Evolutionary conservation across 1,139 yeast species (phyloP).

Genomic region (Hyphopichia pseudoburtonii): DNA sequence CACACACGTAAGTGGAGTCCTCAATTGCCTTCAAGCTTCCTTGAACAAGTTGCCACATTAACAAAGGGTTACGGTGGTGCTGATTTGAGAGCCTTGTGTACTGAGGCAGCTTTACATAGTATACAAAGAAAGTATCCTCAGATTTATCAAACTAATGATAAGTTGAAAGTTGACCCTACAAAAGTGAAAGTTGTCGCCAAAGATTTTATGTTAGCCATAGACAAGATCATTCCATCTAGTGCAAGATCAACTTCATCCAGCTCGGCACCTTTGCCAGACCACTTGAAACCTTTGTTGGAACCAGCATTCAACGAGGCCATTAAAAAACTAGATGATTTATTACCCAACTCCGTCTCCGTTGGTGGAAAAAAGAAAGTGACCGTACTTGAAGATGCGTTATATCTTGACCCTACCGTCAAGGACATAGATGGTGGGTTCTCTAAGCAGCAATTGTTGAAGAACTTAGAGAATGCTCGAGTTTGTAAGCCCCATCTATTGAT

Average conservation of each 20-base stretch:
- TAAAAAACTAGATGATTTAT: conserved; percentile 50
- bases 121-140: conserved; percentile 94
- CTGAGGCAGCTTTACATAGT: conserved; percentile 91
- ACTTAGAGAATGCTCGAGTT: conserved; percentile 62
- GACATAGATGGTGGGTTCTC: conserved; percentile 68
- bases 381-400: conserved; percentile 69
- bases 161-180: conserved; percentile 69
- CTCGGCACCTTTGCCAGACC: conserved; percentile 78
- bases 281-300: conserved; percentile 61
- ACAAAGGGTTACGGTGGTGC: conserved; percentile 99
- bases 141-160: conserved; percentile 75
- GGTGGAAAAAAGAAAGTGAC: conserved; percentile 47
- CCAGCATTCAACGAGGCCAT: conserved; percentile 49
- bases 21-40: conserved; percentile 55
- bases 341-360: conserved; percentile 54
- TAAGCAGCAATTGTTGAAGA: conserved; percentile 61
- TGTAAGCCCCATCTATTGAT: conserved; percentile 81
- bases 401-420: conserved; percentile 55
- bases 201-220: conserved; percentile 86
- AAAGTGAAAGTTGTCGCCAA: conserved; percentile 75
- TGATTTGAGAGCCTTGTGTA: conserved; percentile 88
- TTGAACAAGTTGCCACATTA: conserved; percentile 67
- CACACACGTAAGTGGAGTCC: conserved; percentile 93
- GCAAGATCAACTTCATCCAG: conserved; percentile 78
- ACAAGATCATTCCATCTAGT: conserved; percentile 88